Percentiles rank a stretch among this genome's conserved stretches.
These are phyloP conservation scores for Blastocystis sp. DNA, from an alignment of 352 stramenopile species.

Conservation along the genomic window DNA sequence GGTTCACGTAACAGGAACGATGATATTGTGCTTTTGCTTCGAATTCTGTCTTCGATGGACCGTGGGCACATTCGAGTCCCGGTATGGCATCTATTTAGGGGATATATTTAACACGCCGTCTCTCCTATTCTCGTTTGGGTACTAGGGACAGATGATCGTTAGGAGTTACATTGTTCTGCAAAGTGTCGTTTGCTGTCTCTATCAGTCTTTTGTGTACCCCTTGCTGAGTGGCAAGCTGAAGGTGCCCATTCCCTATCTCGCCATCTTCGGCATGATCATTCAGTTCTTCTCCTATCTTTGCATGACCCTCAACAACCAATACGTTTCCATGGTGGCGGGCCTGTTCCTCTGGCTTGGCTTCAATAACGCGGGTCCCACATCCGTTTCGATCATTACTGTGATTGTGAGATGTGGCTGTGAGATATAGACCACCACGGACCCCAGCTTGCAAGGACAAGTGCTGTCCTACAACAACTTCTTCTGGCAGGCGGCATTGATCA, in stretches of 20 bases:
- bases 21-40: constrained; percentile 31
- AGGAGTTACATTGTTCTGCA: constrained; percentile 36
- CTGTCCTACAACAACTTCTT: constrained; percentile 61
- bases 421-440: constrained; percentile 22
- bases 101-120: not conserved
- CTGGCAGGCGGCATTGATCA: constrained; percentile 26
- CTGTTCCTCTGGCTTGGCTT: constrained; percentile 19
- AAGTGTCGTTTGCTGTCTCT: not conserved
- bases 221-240: not conserved
- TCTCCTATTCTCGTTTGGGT: not conserved
- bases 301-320: not conserved
- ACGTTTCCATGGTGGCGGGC: not conserved
- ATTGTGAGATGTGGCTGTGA: not conserved
- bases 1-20: not conserved
- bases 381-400: constrained; percentile 49
- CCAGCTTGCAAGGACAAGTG: constrained; percentile 7
- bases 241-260: constrained; percentile 52
- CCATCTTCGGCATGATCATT: constrained; percentile 12
- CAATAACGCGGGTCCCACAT: not conserved
- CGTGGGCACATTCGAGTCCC: constrained; percentile 35
- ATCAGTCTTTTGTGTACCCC: constrained; percentile 12
- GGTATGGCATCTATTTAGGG: constrained; percentile 24
- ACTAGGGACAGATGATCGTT: not conserved
- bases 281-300: constrained; percentile 15
- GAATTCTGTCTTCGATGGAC: constrained; percentile 52